Percentiles rank a stretch among this genome's conserved stretches.
Evolutionary conservation across 257 asterid species (phyloP).

Genomic region (Perilla frutescens): DNA sequence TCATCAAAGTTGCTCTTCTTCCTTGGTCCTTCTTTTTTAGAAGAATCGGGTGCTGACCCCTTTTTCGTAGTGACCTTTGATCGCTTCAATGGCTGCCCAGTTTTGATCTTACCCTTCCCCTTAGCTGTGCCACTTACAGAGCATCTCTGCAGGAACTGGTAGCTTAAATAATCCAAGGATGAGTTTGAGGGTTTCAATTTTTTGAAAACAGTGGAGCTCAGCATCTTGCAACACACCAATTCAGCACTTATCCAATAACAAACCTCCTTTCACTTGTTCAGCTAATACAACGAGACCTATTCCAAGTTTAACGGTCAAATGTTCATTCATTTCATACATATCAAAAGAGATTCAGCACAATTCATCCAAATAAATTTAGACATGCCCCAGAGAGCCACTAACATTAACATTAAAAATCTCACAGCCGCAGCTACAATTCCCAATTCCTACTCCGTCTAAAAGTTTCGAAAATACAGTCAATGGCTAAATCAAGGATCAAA

Average conservation of each 20-base stretch:
- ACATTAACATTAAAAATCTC: too few relatives aligned
- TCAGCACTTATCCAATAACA: not conserved
- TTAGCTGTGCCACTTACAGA: conserved; percentile 86
- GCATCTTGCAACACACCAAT: conserved; percentile 34
- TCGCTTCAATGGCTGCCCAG: conserved; percentile 60
- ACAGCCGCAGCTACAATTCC: too few relatives aligned
- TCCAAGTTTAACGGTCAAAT: conserved; percentile 20
- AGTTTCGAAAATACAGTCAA: too few relatives aligned
- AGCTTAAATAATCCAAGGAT: conserved; percentile 48
- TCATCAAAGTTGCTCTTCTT: conserved; percentile 61
- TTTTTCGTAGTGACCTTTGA: conserved; percentile 64
- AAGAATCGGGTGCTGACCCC: conserved; percentile 45
- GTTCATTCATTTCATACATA: not conserved
- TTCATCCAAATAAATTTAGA: not conserved
- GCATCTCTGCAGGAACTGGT: conserved; percentile 66
- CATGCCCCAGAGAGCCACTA: too few relatives aligned
- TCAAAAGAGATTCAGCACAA: not conserved
- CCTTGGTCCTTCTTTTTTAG: conserved; percentile 56
- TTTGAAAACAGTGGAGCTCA: conserved; percentile 41
- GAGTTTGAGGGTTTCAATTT: conserved; percentile 52
- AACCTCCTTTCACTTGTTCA: not conserved
- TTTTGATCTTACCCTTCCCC: conserved; percentile 75
- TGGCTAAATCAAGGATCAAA: too few relatives aligned
- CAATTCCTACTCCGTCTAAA: too few relatives aligned
- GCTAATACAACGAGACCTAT: not conserved